Evolutionary conservation across 768 basidiomycete genomes (phyloP).

Genomic region (Exsudoporus frostii): DNA sequence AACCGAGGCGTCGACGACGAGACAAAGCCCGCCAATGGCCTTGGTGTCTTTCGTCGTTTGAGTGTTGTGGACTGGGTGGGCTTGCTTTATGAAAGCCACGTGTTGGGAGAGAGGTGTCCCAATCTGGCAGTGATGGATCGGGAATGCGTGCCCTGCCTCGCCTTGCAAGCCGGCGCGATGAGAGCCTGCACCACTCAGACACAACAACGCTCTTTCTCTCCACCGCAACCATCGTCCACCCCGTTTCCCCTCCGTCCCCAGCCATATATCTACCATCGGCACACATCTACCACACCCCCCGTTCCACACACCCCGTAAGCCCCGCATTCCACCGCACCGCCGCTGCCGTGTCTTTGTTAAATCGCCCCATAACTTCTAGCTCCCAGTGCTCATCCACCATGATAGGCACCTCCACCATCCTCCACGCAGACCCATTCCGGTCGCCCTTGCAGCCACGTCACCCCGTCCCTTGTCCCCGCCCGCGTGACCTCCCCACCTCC

Average conservation of each 20-base stretch:
- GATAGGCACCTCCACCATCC: conserved; percentile 8
- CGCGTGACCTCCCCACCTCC: conserved; percentile 11
- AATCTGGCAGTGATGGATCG: conserved; percentile 25
- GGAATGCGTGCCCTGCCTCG: conserved; percentile 35
- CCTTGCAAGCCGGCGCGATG: conserved; percentile 31
- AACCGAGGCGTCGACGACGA: neutral
- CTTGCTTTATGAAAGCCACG: conserved; percentile 23
- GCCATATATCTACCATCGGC: neutral
- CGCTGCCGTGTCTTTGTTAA: conserved; percentile 1
- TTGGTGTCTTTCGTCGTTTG: neutral
- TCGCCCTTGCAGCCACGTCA: conserved; percentile 17
- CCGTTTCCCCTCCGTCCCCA: neutral
- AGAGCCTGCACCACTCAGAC: conserved; percentile 16
- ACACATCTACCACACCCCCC: neutral
- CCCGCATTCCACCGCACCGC: neutral
- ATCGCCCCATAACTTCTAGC: conserved; percentile 14
- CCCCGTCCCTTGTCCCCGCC: conserved; percentile 7
- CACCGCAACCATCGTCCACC: conserved; percentile 7
- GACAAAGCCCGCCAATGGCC: conserved; percentile 1
- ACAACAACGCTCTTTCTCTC: conserved; percentile 17
- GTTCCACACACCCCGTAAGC: conserved; percentile 3
- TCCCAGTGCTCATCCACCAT: conserved; percentile 14
- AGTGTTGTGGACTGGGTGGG: neutral
- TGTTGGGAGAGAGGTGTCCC: conserved; percentile 27
- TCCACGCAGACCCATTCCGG: conserved; percentile 7